These are phyloP conservation scores for Rhodotorula toruloides DNA, from an alignment of 768 basidiomycete genomes.

Conservation along the genomic window DNA sequence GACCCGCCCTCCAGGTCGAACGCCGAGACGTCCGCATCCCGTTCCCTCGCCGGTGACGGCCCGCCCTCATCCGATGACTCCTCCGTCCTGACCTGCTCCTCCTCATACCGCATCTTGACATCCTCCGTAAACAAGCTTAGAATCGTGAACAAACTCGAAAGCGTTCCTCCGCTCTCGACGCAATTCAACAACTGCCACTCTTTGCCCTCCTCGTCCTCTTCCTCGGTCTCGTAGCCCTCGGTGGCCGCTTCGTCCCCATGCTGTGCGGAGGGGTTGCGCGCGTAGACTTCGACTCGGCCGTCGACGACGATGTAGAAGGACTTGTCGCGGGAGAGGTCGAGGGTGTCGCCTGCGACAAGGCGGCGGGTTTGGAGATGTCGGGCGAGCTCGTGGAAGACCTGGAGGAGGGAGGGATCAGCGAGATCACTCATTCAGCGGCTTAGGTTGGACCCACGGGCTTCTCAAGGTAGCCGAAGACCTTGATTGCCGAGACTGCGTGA, in stretches of 20 bases:
- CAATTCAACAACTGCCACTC: conserved; percentile 95
- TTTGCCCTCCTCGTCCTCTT: conserved; percentile 90
- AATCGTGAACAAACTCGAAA: conserved; percentile 95
- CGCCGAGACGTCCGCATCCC: conserved; percentile 19
- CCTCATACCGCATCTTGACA: conserved; percentile 69
- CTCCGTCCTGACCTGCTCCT: conserved; percentile 44
- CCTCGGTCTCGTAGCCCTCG: conserved; percentile 70
- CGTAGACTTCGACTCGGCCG: conserved; percentile 91
- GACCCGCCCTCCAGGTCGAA: conserved; percentile 27
- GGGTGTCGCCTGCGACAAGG: conserved; percentile 91
- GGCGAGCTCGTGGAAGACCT: conserved; percentile 82
- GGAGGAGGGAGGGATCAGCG: background rate
- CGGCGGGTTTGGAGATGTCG: conserved; percentile 90
- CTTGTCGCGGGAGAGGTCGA: conserved; percentile 83
- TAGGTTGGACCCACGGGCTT: conserved; percentile 63
- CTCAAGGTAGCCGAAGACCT: conserved; percentile 95
- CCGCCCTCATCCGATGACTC: background rate
- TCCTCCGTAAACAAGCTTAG: conserved; percentile 89
- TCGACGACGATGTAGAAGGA: conserved; percentile 98
- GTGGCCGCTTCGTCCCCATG: conserved; percentile 44
- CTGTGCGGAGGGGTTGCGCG: conserved; percentile 51
- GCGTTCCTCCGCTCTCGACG: conserved; percentile 88
- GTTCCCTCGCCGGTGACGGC: background rate
- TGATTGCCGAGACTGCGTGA: conserved; percentile 63
- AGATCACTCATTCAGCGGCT: background rate